Conservation (phyloP, 129 eudicot genomes). For the Scalesia atractyloides region DNA sequence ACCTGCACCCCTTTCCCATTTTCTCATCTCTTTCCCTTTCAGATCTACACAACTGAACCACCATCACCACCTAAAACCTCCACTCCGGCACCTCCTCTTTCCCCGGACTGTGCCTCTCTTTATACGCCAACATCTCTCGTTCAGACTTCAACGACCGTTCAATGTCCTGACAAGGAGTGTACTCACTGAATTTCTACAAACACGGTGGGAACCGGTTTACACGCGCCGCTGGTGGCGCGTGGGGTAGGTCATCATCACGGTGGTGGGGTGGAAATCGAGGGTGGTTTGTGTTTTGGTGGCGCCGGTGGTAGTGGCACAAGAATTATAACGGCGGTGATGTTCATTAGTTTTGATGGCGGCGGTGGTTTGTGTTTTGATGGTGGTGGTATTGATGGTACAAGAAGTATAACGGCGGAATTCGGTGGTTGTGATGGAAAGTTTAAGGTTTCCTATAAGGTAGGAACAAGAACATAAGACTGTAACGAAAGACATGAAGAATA, state of each 20-base stretch:
- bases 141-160: slow-evolving; percentile 69
- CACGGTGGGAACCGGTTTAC: slow-evolving; percentile 59
- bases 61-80: too few relatives aligned
- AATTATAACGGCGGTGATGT: too few relatives aligned
- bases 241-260: slow-evolving; percentile 43
- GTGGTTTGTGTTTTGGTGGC: slow-evolving; percentile 18
- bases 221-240: slow-evolving; percentile 49
- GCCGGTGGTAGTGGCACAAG: too few relatives aligned
- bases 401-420: slow-evolving; percentile 15
- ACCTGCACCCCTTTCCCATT: too few relatives aligned
- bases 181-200: slow-evolving; percentile 50
- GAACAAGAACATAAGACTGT: slow-evolving; percentile 31
- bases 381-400: slow-evolving; percentile 13
- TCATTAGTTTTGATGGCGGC: too few relatives aligned
- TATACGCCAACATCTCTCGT: slow-evolving; percentile 53
- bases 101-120: slow-evolving; percentile 90
- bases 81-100: slow-evolving; percentile 58
- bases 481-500: slow-evolving; percentile 24
- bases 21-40: too few relatives aligned
- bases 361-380: too few relatives aligned
- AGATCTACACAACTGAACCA: too few relatives aligned
- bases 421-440: slow-evolving; percentile 1
- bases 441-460: slow-evolving; percentile 33
- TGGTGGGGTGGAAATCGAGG: slow-evolving; percentile 81
- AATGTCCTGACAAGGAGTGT: slow-evolving; percentile 90